Conservation (phyloP, 2,329 filamentous ascomycete genomes). For the Ceratocystis diversiconidia region DNA sequence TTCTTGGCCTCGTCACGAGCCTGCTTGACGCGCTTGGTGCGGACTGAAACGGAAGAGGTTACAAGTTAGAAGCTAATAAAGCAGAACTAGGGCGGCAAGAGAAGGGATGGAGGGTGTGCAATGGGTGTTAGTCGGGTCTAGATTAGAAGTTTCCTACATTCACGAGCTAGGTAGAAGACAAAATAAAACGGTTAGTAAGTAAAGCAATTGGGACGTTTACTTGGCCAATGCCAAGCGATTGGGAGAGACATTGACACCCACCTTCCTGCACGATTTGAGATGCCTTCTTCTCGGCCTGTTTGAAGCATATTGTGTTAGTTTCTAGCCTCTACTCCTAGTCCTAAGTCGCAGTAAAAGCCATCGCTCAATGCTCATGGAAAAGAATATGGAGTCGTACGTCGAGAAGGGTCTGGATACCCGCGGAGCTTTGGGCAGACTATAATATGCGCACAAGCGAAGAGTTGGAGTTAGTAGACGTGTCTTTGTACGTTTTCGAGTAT, state of each 20-base stretch:
- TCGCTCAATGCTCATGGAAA: not conserved
- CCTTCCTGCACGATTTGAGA: constrained; percentile 98
- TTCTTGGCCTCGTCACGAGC: constrained; percentile 93
- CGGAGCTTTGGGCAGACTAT: constrained; percentile 94
- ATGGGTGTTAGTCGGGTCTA: not conserved
- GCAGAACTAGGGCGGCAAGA: not conserved
- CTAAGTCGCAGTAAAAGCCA: not conserved
- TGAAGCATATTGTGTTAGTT: not conserved
- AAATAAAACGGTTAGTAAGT: not conserved
- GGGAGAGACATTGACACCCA: constrained; percentile 29
- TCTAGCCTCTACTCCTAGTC: too few species aligned
- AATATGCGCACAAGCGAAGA: not conserved
- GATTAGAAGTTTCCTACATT: constrained; percentile 50
- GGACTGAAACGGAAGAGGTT: constrained; percentile 29
- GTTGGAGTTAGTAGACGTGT: not conserved
- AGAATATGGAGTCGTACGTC: constrained; percentile 51
- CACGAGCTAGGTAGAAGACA: constrained; percentile 47
- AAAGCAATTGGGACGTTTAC: not conserved
- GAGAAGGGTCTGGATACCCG: constrained; percentile 95
- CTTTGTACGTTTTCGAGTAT: not conserved
- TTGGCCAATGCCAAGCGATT: not conserved
- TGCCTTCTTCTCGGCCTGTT: constrained; percentile 79
- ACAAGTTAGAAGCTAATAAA: not conserved
- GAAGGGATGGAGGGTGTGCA: not conserved
- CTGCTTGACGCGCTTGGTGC: constrained; percentile 94